Evolutionary conservation across 1,139 yeast species (phyloP).

Genomic region (Hansenula sp.): DNA sequence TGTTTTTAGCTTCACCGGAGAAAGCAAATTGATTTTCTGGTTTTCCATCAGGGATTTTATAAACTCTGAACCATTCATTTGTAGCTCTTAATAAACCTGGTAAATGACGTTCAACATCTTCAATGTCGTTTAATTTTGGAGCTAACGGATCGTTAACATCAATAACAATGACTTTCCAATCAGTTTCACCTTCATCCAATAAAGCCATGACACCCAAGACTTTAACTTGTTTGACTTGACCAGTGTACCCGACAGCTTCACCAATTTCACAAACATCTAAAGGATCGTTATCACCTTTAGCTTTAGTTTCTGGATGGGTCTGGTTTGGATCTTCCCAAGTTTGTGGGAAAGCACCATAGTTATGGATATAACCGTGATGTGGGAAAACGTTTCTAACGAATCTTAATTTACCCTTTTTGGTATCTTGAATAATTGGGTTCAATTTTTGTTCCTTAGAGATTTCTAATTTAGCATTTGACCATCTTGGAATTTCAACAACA

Average conservation of each 20-base stretch:
- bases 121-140: slow-evolving; percentile 63
- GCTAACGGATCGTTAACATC: slow-evolving; percentile 77
- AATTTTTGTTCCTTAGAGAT: slow-evolving; percentile 62
- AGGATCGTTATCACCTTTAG: slow-evolving; percentile 88
- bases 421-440: slow-evolving; percentile 84
- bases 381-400: slow-evolving; percentile 88
- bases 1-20: slow-evolving; percentile 75
- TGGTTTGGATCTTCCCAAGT: slow-evolving; percentile 89
- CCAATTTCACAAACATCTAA: slow-evolving; percentile 91
- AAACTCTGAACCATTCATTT: slow-evolving; percentile 87
- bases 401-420: slow-evolving; percentile 79
- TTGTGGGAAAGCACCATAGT: slow-evolving; percentile 93
- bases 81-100: slow-evolving; percentile 84
- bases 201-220: slow-evolving; percentile 84
- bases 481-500: slow-evolving; percentile 88
- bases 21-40: slow-evolving; percentile 85
- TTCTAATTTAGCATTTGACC: slow-evolving; percentile 89
- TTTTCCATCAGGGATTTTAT: slow-evolving; percentile 89
- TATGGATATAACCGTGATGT: slow-evolving; percentile 85
- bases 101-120: slow-evolving; percentile 68
- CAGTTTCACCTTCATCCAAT: slow-evolving; percentile 90
- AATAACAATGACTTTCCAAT: slow-evolving; percentile 86
- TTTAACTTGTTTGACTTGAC: slow-evolving; percentile 77
- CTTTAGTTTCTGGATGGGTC: slow-evolving; percentile 72
- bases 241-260: slow-evolving; percentile 63